These are phyloP conservation scores for Balamuthia mandrillaris DNA, from an alignment of 208 protist genomes.

Conservation along the genomic window DNA sequence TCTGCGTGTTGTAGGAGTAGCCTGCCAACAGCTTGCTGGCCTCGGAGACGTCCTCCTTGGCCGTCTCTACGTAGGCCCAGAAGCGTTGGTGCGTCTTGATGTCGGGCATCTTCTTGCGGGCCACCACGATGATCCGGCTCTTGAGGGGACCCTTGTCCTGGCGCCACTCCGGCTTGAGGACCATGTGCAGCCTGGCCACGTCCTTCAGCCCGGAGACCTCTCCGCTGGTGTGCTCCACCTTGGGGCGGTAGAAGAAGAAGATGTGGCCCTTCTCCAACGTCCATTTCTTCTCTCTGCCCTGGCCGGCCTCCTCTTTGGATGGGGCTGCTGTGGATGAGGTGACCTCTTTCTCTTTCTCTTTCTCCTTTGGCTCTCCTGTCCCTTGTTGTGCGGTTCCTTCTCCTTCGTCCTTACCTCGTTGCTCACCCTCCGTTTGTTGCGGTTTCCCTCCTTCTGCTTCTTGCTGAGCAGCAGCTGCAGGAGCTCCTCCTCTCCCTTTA, in stretches of 20 bases:
- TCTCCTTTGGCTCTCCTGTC: not conserved
- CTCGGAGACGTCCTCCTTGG: not conserved
- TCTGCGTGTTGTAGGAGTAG: not conserved
- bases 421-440: too few species aligned
- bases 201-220: not conserved
- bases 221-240: not conserved
- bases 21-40: not conserved
- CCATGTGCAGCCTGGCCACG: not conserved
- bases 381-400: too few species aligned
- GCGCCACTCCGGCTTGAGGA: not conserved
- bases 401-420: too few species aligned
- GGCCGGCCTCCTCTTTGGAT: too few species aligned
- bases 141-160: not conserved
- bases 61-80: not conserved
- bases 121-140: not conserved
- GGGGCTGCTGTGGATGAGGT: too few species aligned
- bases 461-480: too few species aligned
- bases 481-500: not conserved
- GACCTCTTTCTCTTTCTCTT: not conserved
- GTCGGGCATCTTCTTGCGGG: not conserved
- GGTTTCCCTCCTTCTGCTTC: too few species aligned
- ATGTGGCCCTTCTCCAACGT: not conserved
- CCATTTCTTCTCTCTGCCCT: not conserved
- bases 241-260: constrained; percentile 6
- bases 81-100: not conserved